Percentiles rank a stretch among this genome's conserved stretches.
phyloP scores from a whole-genome alignment of 2,329 filamentous ascomycete species.

The Diaporthe vaccinii region DNA sequence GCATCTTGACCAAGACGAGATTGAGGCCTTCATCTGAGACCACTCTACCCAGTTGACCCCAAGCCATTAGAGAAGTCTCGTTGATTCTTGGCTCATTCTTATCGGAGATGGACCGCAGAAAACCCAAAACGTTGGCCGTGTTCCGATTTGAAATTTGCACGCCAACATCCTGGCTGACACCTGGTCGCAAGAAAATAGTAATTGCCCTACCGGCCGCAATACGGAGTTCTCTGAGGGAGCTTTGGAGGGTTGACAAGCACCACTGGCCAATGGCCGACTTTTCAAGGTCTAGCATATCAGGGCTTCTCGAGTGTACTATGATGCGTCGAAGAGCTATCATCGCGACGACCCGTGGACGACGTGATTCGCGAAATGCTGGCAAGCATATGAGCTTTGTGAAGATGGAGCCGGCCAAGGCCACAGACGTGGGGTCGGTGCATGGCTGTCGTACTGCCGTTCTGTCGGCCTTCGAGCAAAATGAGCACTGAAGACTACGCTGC shows the following conservation, averaged over 20 bases:
- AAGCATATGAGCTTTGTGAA: slow-evolving; percentile 62
- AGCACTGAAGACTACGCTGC: slow-evolving; percentile 43
- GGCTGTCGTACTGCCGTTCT: slow-evolving; percentile 29
- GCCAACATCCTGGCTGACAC: slow-evolving; percentile 22
- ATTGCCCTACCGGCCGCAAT: slow-evolving; percentile 78
- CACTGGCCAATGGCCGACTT: slow-evolving; percentile 80
- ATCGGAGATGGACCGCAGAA: slow-evolving; percentile 80
- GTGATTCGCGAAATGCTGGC: slow-evolving; percentile 64
- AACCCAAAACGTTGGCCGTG: slow-evolving; percentile 76
- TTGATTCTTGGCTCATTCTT: slow-evolving; percentile 76
- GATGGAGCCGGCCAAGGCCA: slow-evolving; percentile 57
- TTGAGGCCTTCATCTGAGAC: slow-evolving; percentile 88
- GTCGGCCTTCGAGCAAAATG: slow-evolving; percentile 42
- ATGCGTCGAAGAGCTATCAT: slow-evolving; percentile 80
- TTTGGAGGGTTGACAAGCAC: slow-evolving; percentile 84
- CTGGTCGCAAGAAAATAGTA: slow-evolving; percentile 34
- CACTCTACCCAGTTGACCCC: slow-evolving; percentile 85
- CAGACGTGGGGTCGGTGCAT: slow-evolving; percentile 46
- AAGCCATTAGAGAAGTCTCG: slow-evolving; percentile 87
- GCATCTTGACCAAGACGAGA: slow-evolving; percentile 83
- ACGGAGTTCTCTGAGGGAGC: slow-evolving; percentile 86
- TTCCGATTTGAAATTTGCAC: slow-evolving; percentile 69
- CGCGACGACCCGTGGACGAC: slow-evolving; percentile 75
- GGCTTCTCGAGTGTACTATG: slow-evolving; percentile 73
- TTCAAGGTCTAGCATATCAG: slow-evolving; percentile 75